Evolutionary conservation across 352 stramenopile genomes (phyloP).

Genomic region (Halophytophthora batemanensis): DNA sequence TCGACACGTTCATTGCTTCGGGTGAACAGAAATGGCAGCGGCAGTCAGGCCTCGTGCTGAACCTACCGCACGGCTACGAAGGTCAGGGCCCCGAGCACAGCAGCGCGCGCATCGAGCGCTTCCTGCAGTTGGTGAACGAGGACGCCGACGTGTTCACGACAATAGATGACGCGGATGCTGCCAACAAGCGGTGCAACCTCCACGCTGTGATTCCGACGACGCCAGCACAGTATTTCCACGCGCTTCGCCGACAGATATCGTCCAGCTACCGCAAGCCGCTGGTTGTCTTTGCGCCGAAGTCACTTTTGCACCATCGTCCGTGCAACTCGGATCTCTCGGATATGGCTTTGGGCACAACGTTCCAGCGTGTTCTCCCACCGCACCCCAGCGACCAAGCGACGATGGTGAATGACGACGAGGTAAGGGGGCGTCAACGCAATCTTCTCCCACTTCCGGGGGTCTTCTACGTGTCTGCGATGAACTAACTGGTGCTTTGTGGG

Average conservation of each 20-base stretch:
- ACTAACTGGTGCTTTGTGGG: constrained; percentile 3
- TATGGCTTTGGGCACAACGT: constrained; percentile 53
- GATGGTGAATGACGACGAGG: constrained; percentile 64
- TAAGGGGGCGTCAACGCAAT: too few species aligned
- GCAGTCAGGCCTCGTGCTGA: constrained; percentile 85
- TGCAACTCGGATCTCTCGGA: constrained; percentile 77
- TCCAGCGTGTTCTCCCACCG: constrained; percentile 65
- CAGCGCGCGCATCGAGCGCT: constrained; percentile 80
- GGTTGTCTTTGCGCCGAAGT: constrained; percentile 82
- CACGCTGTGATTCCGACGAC: constrained; percentile 80
- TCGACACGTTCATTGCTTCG: constrained; percentile 82
- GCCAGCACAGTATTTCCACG: constrained; percentile 97
- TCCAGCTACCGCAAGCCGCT: constrained; percentile 77
- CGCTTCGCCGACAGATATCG: constrained; percentile 83
- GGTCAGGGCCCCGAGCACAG: constrained; percentile 85
- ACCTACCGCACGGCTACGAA: constrained; percentile 83
- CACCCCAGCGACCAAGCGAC: constrained; percentile 65
- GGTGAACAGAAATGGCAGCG: constrained; percentile 88
- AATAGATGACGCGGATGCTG: constrained; percentile 28
- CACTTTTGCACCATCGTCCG: constrained; percentile 75
- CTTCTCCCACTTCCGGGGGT: too few species aligned
- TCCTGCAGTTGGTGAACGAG: constrained; percentile 80
- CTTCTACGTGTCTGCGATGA: too few species aligned
- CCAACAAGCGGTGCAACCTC: constrained; percentile 63
- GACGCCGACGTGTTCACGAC: constrained; percentile 63